Evolutionary conservation across 1,139 yeast species (phyloP).

Genomic region (Candida labiduridarum): DNA sequence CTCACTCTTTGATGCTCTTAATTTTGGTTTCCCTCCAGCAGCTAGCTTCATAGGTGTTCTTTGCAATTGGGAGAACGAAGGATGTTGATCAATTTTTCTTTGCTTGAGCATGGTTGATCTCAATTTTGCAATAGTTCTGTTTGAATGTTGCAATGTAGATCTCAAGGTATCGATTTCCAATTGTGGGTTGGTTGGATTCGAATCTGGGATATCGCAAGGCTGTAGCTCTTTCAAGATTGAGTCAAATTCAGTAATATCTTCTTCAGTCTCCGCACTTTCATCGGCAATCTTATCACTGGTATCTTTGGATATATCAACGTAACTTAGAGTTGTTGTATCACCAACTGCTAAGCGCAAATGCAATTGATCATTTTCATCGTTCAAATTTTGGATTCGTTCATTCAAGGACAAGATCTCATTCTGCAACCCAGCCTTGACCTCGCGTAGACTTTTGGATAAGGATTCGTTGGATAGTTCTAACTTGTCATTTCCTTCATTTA

Average conservation of each 20-base stretch:
- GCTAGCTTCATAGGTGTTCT: constrained; percentile 12
- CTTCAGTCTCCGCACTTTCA: constrained; percentile 22
- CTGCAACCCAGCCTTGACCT: constrained; percentile 34
- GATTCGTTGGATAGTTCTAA: constrained; percentile 43
- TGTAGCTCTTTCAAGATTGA: constrained; percentile 35
- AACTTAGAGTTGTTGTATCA: constrained; percentile 3
- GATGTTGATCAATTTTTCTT: constrained; percentile 24
- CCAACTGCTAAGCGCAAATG: constrained; percentile 37
- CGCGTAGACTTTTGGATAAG: constrained; percentile 37
- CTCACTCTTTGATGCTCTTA: constrained; percentile 21
- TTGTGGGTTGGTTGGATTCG: constrained; percentile 52
- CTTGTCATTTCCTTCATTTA: constrained; percentile 53
- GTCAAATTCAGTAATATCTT: constrained; percentile 36
- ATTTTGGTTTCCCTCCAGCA: constrained; percentile 7
- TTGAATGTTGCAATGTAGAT: constrained; percentile 68
- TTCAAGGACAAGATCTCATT: constrained; percentile 51
- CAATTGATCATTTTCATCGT: constrained; percentile 64
- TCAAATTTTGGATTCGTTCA: constrained; percentile 54
- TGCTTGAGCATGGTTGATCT: constrained; percentile 51
- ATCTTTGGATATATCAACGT: constrained; percentile 11
- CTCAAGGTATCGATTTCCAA: constrained; percentile 70
- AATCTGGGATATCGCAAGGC: constrained; percentile 27
- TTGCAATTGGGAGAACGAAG: constrained; percentile 13
- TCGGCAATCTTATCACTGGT: constrained; percentile 13
- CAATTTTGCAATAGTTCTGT: constrained; percentile 57